These are phyloP conservation scores for Leccinum uliginosum DNA, from an alignment of 768 basidiomycete genomes.

Conservation along the genomic window DNA sequence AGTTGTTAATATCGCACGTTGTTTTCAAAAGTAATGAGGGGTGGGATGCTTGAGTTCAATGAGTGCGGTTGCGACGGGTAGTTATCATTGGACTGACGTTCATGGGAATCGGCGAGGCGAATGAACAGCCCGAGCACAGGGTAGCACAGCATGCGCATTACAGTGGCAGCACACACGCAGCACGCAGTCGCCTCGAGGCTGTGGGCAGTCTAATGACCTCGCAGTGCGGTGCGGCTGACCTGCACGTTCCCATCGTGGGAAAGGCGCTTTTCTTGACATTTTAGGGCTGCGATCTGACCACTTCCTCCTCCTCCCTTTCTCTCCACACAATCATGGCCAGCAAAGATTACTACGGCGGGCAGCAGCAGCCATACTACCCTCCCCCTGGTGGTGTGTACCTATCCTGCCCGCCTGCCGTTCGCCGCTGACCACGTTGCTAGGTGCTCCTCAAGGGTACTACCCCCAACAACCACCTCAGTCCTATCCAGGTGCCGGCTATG, in stretches of 20 bases:
- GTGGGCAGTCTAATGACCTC: conserved; percentile 2
- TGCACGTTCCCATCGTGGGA: conserved; percentile 20
- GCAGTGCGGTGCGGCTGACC: not conserved
- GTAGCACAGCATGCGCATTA: conserved; percentile 8
- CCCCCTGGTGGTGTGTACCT: conserved; percentile 41
- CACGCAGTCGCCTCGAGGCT: conserved; percentile 22
- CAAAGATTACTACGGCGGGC: conserved; percentile 65
- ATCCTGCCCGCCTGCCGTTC: not conserved
- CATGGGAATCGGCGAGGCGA: conserved; percentile 13
- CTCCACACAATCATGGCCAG: conserved; percentile 50
- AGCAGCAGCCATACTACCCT: conserved; percentile 52
- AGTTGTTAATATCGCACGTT: conserved; percentile 19
- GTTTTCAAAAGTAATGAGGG: conserved; percentile 1
- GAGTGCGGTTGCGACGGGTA: not conserved
- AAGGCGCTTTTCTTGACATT: conserved; percentile 15
- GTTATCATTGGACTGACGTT: conserved; percentile 6
- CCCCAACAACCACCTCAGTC: conserved; percentile 70
- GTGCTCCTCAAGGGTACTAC: conserved; percentile 57
- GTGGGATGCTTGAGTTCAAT: conserved; percentile 7
- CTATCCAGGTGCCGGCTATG: conserved; percentile 50
- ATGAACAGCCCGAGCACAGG: conserved; percentile 3
- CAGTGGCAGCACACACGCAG: too few relatives aligned
- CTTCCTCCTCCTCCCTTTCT: conserved; percentile 10
- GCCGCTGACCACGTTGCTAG: conserved; percentile 39
- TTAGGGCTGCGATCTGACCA: conserved; percentile 20